Evolutionary conservation across 2,329 filamentous ascomycete genomes (phyloP).

Genomic region (Ascochyta koolunga): DNA sequence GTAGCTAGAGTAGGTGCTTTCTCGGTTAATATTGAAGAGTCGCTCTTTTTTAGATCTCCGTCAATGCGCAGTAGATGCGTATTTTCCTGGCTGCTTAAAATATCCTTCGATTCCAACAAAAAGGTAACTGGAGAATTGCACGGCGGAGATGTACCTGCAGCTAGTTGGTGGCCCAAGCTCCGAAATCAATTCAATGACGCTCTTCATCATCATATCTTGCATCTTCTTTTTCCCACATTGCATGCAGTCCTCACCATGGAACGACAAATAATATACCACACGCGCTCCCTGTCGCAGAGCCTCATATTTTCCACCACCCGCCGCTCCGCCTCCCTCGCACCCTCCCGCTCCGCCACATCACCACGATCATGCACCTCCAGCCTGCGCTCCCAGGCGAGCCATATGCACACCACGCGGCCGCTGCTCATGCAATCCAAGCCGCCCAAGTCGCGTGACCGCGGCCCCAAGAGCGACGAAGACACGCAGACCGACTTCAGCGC

Average conservation of each 20-base stretch:
- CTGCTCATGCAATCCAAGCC: conserved; percentile 35
- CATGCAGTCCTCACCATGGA: conserved; percentile 22
- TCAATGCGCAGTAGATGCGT: too few relatives aligned
- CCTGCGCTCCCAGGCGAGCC: conserved; percentile 7
- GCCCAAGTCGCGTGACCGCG: conserved; percentile 61
- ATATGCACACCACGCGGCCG: conserved; percentile 29
- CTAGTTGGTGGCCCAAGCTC: conserved; percentile 12
- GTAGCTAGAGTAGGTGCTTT: too few relatives aligned
- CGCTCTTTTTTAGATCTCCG: too few relatives aligned
- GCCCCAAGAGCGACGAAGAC: conserved; percentile 64
- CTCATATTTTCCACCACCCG: conserved; percentile 4
- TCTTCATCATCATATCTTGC: not conserved
- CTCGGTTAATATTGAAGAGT: too few relatives aligned
- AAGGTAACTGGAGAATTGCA: too few relatives aligned
- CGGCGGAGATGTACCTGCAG: conserved; percentile 1
- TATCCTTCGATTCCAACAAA: too few relatives aligned
- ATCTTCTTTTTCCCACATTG: not conserved
- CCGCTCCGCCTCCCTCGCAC: not conserved
- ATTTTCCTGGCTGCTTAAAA: too few relatives aligned
- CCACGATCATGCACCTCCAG: not conserved
- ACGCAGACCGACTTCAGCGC: conserved; percentile 74
- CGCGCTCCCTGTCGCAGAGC: conserved; percentile 16
- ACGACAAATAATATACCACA: conserved; percentile 18
- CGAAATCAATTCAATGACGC: conserved; percentile 18
- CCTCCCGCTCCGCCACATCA: conserved; percentile 4